phyloP scores from a whole-genome alignment of 2,329 filamentous ascomycete species.

The Microdochium nivale region DNA sequence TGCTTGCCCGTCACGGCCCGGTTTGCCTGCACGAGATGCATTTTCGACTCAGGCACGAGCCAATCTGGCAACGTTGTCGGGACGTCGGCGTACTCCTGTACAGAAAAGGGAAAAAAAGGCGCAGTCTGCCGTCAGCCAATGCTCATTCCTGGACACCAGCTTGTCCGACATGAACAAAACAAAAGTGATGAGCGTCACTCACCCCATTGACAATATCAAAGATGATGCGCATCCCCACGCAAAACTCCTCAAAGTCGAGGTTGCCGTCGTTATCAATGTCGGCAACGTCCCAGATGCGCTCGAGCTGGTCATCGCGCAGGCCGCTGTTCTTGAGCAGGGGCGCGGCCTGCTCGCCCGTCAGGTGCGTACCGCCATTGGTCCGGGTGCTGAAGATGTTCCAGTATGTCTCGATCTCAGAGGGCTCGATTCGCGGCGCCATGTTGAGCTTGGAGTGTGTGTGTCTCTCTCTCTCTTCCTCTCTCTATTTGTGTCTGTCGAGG shows the following conservation, averaged over 20 bases:
- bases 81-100: slow-evolving; percentile 92
- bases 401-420: slow-evolving; percentile 55
- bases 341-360: slow-evolving; percentile 53
- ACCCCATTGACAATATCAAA: slow-evolving; percentile 96
- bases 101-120: slow-evolving; percentile 2
- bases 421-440: slow-evolving; percentile 54
- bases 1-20: slow-evolving; percentile 72
- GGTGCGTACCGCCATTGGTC: slow-evolving; percentile 50
- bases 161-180: too few relatives aligned
- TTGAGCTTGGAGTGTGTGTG: slow-evolving; percentile 8
- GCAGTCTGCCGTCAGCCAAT: slow-evolving; percentile 1
- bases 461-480: too few relatives aligned
- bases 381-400: slow-evolving; percentile 56
- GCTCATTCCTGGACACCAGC: slow-evolving; percentile 1
- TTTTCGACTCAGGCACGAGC: slow-evolving; percentile 93
- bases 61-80: slow-evolving; percentile 81
- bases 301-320: slow-evolving; percentile 68
- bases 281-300: slow-evolving; percentile 92
- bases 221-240: slow-evolving; percentile 95
- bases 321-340: slow-evolving; percentile 57
- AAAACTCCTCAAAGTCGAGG: slow-evolving; percentile 98
- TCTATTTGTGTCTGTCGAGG: background rate
- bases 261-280: slow-evolving; percentile 97
- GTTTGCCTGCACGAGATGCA: slow-evolving; percentile 77
- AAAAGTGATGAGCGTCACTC: slow-evolving; percentile 3